Base-by-base conservation (phyloP, 257 asterid genomes). In the Mentha longifolia region DNA sequence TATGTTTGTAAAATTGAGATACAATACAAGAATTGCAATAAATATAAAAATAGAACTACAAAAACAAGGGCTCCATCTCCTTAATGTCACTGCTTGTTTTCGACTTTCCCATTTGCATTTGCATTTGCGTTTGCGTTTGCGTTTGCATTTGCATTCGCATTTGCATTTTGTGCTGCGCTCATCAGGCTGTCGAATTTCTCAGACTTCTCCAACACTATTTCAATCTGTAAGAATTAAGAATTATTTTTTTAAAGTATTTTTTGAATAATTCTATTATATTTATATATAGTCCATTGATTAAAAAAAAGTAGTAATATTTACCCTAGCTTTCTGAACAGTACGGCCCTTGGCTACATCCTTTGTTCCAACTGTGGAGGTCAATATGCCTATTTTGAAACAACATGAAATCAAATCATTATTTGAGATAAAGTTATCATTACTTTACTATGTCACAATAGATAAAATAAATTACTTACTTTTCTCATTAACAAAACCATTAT, bases 301-400 rank as follows among this genome's bases (percentile, higher is more conserved):
- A 22, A 28, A 28, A 2, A 39, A 9, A 39, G 43, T 6, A 42
- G 47, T 42, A 7, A 7, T 13, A 30, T 87, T 77, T 74, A 87
- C 98, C 90, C 96, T 79, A 30, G 98, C 98, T 79, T 92, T 92
- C 78, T 90, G 98, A 72, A 90, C 86, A 13, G 82, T 25, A 28
- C 96, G 91, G 10, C 97, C 98, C 71, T 90, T 90, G 43, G 88
- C 70, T 68, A 82, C 91, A 62, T 92, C 98, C 80, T 84, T 92
- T 86, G 89, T 88, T 72, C 92, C 97, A 61, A 90, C 92, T 3
- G 97, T 92, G 59, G 97, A 92, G 54, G 92, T 92, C 71, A 82
- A 67, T 56, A 92, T 89, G 67, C 88, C 96, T 92, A 80, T 70
- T 43, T 63, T 25, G 22, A 42, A 39, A 12, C 37, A 42, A 41